Evolutionary conservation across 495 filamentous ascomycete genomes (phyloP), one percentile per base, ranked within the genome.

Genomic region (Talaromyces wortmannii): DNA sequence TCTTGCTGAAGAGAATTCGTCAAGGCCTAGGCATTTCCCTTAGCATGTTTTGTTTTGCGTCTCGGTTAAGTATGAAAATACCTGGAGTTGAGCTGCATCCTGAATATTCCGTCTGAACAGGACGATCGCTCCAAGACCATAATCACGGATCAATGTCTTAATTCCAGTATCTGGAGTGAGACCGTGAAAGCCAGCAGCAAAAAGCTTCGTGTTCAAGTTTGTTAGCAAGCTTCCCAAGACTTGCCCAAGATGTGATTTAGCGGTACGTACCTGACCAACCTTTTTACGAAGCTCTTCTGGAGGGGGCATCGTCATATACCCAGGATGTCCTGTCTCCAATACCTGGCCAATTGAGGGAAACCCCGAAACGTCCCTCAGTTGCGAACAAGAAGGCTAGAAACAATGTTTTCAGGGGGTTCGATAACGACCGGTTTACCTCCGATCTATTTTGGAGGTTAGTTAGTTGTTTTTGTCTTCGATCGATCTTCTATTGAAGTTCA

Each of bases 111-210:
- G 63, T 11, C 67, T 68, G 56, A 79, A 79, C 3, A 79, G 61
- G 33, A 79, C 70, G 53, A 79, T 62, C 2, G 73, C 68, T 30
- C 76, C 76, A 6, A 79, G 52, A 47, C 70, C 69, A 58, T 77
- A 72, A 6, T 69, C 71, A n/a, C 61, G 67, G 47, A 79, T 78
- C 52, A 79, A 56, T 5, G 60, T 71, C 52, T 75, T 77, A 59
- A 79, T 73, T 55, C 78, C 75, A 3, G 70, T 61, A 57, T 71
- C 77, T 23, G 69, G 71, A 1, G 62, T 64, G 47, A 65, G 61
- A 45, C 73, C 75, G 55, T 79, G 70, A 42, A 79, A 77, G 11
- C 76, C 76, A 45, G 77, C 75, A 30, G 71, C 75, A 58, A 79
- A 79, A 31, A 79, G 68, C 76, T 79, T 47, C 7, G 50, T 40